Evolutionary conservation across 768 basidiomycete species (phyloP), one percentile per base, ranked within the genome.

Genomic region (Suillus placidus): DNA sequence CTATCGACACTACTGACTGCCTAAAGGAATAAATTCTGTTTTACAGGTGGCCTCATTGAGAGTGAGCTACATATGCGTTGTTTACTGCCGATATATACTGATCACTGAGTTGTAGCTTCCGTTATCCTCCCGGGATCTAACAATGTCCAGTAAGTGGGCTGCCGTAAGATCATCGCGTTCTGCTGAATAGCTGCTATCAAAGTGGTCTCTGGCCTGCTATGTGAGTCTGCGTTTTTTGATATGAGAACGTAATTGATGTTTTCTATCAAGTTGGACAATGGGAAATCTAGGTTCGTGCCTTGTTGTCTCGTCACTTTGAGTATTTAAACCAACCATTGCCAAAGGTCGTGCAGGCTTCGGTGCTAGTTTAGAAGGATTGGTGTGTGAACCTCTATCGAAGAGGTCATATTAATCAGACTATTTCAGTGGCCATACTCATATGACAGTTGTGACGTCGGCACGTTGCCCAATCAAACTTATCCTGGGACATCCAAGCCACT

Each of bases 1-100:
- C 14, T 1, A 63, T 32, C 30, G 42, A 18, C n/a, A 13, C 43
- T 64, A 43, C 63, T 26, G 3, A 34, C 5, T 30, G 12, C 20
- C n/a, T 30, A 38, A 6, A 79, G 80, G 84, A 89, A 88, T 74
- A 88, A 88, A 77, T 87, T 95, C 68, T 94, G 91, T 75, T 93
- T 94, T 73, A 92, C 91, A 12, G 90, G 90, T 7, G 93, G 93
- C 49, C 76, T 91, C 60, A 82, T 92, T 61, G 91, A 87, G 77
- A 72, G 76, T 77, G 58, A 13, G 18, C 43, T 30, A 54, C 56
- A n/a, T 10, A 13, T 14, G 16, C 20, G 0, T 18, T 40, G 10
- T 47, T 0, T 35, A 9, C 12, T 30, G 16, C 37, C 10, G 12
- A 34, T 43, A 14, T 37, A 3, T 60, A 30, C 61, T 45, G 8